Evolutionary conservation across 2,329 filamentous ascomycete species (phyloP), one percentile per base, ranked within the genome.

Genomic region (Penicillium occitanis): DNA sequence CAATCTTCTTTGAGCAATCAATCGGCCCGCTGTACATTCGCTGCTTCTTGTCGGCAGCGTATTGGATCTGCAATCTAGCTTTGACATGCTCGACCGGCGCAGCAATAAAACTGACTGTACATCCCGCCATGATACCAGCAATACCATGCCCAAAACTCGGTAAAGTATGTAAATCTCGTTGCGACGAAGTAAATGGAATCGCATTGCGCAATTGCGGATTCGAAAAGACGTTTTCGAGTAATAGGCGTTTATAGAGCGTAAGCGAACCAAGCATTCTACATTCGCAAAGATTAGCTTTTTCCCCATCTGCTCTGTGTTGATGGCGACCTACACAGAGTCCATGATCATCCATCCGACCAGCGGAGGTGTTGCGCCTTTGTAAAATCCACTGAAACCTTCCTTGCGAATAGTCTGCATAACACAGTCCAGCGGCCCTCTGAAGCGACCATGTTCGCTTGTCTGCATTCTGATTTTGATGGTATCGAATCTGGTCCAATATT

Each of bases 301-400:
- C 33, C 14, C 7, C 4, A 3, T 57, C 11, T 10, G 25, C 8
- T 33, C n/a, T 53, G 5, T 30, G n/a, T 14, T 42, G 5, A 3
- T 5, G 25, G 25, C 8, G 14, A 19, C 46, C 7, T 77, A 85
- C 81, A 90, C 77, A 64, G 85, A 88, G 81, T 99, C 95, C 94
- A 98, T 98, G 74, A 96, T 92, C 91, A 98, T 97, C 95, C 95
- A 98, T 72, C 95, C 95, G 61, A 97, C 88, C 59, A 98, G 83
- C 62, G 95, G 95, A 65, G 94, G 94, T 33, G 91, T 92, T 11
- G 93, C 93, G 73, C 94, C 93, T 81, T 98, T 99, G 85, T 98
- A 99, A 50, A 99, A 83, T 2, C 92, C 95, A 61, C 85, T 80
- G 57, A 96, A 80, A 58, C 94, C 94, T 79, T 99, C 95, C 75